Evolutionary conservation across 805 yeast species (phyloP), one percentile per base, ranked within the genome.

Genomic region (Komagataella mondaviorum): DNA sequence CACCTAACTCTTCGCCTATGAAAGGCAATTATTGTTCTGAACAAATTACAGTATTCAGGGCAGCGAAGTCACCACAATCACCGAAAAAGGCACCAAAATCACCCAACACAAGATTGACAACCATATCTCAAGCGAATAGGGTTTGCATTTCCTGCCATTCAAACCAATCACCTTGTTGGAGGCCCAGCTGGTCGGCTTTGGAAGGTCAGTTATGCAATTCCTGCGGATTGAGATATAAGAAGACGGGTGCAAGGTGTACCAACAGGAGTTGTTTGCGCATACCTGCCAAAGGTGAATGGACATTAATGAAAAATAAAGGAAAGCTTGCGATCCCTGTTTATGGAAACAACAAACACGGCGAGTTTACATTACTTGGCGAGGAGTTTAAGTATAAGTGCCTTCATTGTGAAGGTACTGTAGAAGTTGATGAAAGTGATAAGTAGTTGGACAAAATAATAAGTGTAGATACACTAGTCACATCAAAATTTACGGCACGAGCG

Each of bases 191-290:
- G 99, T 82, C 91, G 3, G 73, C 81, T 23, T 72, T 81, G 56
- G 88, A 85, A 55, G 98, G 97, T n/a, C 98, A 90, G 69, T 75
- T 91, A 57, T 91, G 99, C 71, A 91, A 91, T 64, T 88, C 96
- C 1, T 91, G 99, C 68, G 99, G 99, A 1, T 72, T 91, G 59
- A 75, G 99, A 56, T 91, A 87, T 70, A 90, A 93, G 67, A 91
- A 91, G 70, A 90, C 97, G 0, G 86, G 88, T 23, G 95, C 96
- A 2, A 77, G 97, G 61, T 91, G 99, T 68, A 71, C 85, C 49
- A 85, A 86, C 58, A 67, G 73, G 2, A 62, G 68, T 17, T 91
- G 99, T 69, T 78, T 85, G 56, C 80, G 91, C 60, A 89, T 91
- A 54, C 99, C 99, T 4, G 95, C 97, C 18, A 90, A 91, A 68